These are phyloP conservation scores for Torulaspora microellipsoides DNA, from an alignment of 805 yeast species.

Conservation along the genomic window DNA sequence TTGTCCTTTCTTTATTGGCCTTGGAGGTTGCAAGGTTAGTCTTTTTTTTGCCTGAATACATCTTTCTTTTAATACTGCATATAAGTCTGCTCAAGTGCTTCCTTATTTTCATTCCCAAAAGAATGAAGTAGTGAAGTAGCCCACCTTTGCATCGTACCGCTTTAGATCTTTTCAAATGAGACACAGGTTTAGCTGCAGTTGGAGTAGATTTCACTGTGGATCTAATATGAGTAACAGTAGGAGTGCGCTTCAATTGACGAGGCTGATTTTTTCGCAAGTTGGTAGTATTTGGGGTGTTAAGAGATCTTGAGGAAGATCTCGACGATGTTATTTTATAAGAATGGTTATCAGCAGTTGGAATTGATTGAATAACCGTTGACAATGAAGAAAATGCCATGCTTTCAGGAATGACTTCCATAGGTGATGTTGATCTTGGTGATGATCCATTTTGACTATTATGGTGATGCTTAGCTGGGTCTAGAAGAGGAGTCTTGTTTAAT, in stretches of 20 bases:
- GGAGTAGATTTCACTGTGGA: conserved; percentile 6
- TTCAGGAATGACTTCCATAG: conserved; percentile 22
- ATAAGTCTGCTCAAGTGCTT: conserved; percentile 29
- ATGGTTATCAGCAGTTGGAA: conserved; percentile 30
- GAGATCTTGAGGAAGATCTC: conserved; percentile 12
- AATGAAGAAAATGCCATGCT: conserved; percentile 12
- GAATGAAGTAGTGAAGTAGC: conserved; percentile 32
- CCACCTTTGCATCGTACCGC: conserved; percentile 40
- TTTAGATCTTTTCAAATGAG: conserved; percentile 24
- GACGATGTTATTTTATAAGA: conserved; percentile 28
- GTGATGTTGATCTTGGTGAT: conserved; percentile 6
- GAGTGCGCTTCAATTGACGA: conserved; percentile 5
- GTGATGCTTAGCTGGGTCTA: conserved; percentile 3
- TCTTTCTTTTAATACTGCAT: conserved; percentile 24
- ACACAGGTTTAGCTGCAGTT: background rate
- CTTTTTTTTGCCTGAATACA: conserved; percentile 6
- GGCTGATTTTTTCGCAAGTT: conserved; percentile 3
- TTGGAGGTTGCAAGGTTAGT: background rate
- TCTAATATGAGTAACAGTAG: conserved; percentile 17
- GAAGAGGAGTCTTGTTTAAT: conserved; percentile 2
- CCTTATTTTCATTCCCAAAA: conserved; percentile 26
- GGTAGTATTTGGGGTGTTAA: conserved; percentile 1
- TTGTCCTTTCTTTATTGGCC: background rate
- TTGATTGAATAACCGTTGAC: conserved; percentile 18
- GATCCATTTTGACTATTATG: conserved; percentile 1